Conservation (phyloP, 75 land plant genomes). For the Cunninghamia lanceolata region DNA sequence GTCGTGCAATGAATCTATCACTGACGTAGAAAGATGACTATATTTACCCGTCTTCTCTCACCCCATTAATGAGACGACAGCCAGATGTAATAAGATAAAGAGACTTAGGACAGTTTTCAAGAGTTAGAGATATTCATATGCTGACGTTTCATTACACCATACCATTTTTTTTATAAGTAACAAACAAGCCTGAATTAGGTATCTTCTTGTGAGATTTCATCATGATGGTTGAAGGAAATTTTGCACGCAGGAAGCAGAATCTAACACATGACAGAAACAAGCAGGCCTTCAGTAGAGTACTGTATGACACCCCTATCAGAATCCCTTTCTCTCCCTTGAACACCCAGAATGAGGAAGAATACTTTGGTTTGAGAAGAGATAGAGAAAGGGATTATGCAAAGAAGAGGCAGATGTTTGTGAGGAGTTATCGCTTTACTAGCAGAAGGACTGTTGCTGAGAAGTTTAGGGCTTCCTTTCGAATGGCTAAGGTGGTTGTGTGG, state of each 20-base stretch:
- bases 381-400: slow-evolving; percentile 18
- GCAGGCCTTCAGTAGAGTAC: not conserved
- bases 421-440: slow-evolving; percentile 52
- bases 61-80: no score
- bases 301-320: not conserved
- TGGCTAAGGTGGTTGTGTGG: not conserved
- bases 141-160: no score
- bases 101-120: no score
- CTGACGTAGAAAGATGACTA: no score
- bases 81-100: no score
- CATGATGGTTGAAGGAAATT: not conserved
- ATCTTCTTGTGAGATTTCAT: not conserved
- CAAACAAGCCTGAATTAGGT: no score
- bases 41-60: no score
- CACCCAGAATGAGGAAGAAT: not conserved
- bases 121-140: no score
- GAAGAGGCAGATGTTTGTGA: slow-evolving; percentile 51
- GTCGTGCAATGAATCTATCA: no score
- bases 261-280: not conserved
- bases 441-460: slow-evolving; percentile 26
- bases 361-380: not conserved
- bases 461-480: slow-evolving; percentile 19
- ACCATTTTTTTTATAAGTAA: no score
- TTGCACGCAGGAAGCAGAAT: not conserved
- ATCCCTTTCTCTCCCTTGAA: not conserved